Evolutionary conservation across 257 asterid species (phyloP), one percentile per base, ranked within the genome.

Genomic region (Gynochthodes officinalis): DNA sequence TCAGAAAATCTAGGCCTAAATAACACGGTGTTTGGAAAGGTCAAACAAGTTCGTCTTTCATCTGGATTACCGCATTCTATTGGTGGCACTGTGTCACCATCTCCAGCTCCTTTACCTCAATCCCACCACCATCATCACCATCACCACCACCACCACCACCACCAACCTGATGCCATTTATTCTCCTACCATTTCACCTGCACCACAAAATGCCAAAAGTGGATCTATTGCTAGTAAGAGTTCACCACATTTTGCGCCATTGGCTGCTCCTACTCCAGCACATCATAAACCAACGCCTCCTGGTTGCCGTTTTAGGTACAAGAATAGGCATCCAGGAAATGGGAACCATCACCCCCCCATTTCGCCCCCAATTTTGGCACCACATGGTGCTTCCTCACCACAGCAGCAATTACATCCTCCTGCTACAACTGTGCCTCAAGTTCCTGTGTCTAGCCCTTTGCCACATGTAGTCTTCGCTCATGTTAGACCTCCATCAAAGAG

Each of bases 11-110:
- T 95, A 48, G 99, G 99, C 71, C 91, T 95, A 58, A 90, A 95
- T 67, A 85, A 95, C 89, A 95, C 96, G 0, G 96, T 92, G 37
- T 95, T 95, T 76, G 99, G 99, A 30, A 87, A 83, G 77, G 99
- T 95, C 33, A 95, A 95, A 82, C 99, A 95, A 86, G 96, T 95
- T 48, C 81, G 89, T 73, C 97, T 95, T 75, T 92, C 99, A n/a
- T 87, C 98, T 50, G 57, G 81, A 39, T 68, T 86, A 68, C 89
- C 84, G 21, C 96, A 86, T 84, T 84, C 97, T 68, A 87, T 82
- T 12, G 86, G 86, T 16, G 63, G 77, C 19, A 80, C 76, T 27
- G 81, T 80, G 25, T 76, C 90, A 39, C 90, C 90, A 14, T 77
- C 89, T 73, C 86, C 85, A n/a, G 76, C 89, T 48, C 95, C 97